Evolutionary conservation across 2,329 filamentous ascomycete species (phyloP).

Genomic region (Calonectria crousiana): DNA sequence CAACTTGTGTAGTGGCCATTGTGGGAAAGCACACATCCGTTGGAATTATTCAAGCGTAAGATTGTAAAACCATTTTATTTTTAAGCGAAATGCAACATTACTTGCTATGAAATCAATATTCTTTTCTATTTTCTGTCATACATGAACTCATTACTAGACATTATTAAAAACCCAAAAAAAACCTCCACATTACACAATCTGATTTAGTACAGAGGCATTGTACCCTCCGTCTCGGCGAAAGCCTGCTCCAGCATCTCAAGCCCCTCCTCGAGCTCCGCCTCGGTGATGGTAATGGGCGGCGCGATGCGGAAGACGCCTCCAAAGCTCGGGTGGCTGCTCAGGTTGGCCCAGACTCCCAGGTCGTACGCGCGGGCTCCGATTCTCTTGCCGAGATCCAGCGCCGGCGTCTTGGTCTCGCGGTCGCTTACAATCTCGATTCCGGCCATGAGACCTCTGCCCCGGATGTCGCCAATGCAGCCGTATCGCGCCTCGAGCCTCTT

Average conservation of each 20-base stretch:
- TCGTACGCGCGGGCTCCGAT: conserved; percentile 63
- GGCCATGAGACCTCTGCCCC: conserved; percentile 69
- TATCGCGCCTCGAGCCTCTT: conserved; percentile 61
- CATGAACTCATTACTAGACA: background rate
- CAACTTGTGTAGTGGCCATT: no score
- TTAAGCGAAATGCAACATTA: no score
- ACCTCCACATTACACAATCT: background rate
- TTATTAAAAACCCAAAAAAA: background rate
- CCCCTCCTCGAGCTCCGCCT: conserved; percentile 62
- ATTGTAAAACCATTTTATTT: no score
- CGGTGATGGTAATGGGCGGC: conserved; percentile 69
- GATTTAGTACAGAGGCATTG: conserved; percentile 17
- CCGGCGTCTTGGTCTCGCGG: conserved; percentile 60
- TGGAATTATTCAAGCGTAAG: no score
- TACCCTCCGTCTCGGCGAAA: conserved; percentile 16
- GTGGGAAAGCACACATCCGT: no score
- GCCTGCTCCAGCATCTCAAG: conserved; percentile 67
- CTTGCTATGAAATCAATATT: background rate
- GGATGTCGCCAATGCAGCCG: conserved; percentile 72
- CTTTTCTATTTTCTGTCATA: background rate
- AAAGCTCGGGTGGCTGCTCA: conserved; percentile 66
- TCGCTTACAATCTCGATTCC: conserved; percentile 70
- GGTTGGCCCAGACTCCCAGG: conserved; percentile 68
- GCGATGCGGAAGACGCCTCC: conserved; percentile 70
- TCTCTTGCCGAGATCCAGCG: conserved; percentile 58